Evolutionary conservation across 2,329 filamentous ascomycete species (phyloP).

Genomic region (Massarina eburnea): DNA sequence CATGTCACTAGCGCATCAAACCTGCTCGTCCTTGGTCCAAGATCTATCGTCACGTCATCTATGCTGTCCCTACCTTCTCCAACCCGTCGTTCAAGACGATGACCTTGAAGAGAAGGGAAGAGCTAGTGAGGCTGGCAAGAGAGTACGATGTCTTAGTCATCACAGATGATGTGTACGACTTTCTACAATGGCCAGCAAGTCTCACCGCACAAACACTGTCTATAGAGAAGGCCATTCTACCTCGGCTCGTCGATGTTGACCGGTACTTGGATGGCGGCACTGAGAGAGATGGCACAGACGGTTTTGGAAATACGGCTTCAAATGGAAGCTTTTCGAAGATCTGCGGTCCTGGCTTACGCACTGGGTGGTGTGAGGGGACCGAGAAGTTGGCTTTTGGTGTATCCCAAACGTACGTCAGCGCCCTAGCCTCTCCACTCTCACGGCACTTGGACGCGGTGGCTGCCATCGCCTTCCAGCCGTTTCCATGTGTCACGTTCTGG

Average conservation of each 20-base stretch:
- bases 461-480: neutral
- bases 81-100: constrained; percentile 88
- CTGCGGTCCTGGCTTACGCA: constrained; percentile 75
- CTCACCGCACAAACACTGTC: constrained; percentile 23
- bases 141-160: constrained; percentile 80
- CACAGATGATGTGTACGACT: constrained; percentile 92
- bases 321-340: constrained; percentile 94
- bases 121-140: constrained; percentile 75
- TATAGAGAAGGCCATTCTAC: constrained; percentile 54
- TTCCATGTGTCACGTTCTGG: neutral
- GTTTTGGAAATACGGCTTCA: constrained; percentile 78
- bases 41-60: constrained; percentile 84
- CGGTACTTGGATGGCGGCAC: constrained; percentile 62
- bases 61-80: constrained; percentile 82
- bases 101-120: constrained; percentile 66
- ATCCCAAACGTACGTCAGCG: constrained; percentile 56
- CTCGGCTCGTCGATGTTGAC: constrained; percentile 79
- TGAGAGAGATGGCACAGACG: constrained; percentile 50
- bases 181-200: constrained; percentile 72
- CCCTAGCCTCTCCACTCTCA: neutral
- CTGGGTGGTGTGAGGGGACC: constrained; percentile 84
- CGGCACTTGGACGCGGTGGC: neutral
- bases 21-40: constrained; percentile 64
- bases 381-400: constrained; percentile 61
- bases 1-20: constrained; percentile 55